Base-by-base conservation (phyloP, 495 filamentous ascomycete genomes). In the Aspergillus coremiiformis region DNA sequence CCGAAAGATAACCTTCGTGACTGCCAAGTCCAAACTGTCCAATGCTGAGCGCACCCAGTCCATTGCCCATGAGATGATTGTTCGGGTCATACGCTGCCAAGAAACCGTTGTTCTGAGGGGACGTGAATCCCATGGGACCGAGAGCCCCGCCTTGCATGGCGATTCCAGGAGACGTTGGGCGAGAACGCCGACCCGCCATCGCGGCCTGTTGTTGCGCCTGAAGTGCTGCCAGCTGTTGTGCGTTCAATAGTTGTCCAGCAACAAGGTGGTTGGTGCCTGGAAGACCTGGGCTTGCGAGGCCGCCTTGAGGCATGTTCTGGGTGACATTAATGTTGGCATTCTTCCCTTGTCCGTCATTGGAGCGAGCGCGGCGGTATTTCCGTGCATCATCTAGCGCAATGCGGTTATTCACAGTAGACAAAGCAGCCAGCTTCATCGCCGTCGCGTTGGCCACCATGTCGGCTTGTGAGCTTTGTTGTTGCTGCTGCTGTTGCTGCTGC, bases 371-470 rank as follows among this genome's bases (percentile, higher is more conserved):
- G 44, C 91, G 88, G 67, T 91, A 96, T 67, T 95, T 95, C 54
- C 89, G 87, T 45, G 89, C 90, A 68, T 96, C 91, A 56, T 98
- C 93, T 53, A 98, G 77, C 30, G 95, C 92, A 62, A 98, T 96
- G 17, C 93, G 87, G 68, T 97, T 97, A 72, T 96, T 97, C 49
- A 98, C 93, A 4, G 93, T 98, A 10, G 92, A 96, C 32, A 98
- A 74, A 17, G 93, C 93, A 48, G 93, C 93, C 37, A 98, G 80
- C 69, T 97, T 98, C 93, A 98, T 98, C 14, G 93, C 93, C 9
- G 93, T 97, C 8, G 93, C 94, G 65, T 97, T 97, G 39, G 93
- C 93, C 49, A 98, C 88, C 91, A 98, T 96, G 60, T 98, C 94
- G 14, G 91, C 93, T 63, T 95, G 89, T 45, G 78, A 83, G 30